Conservation (phyloP, 345 rosid species). For the Syzygium jambos region DNA sequence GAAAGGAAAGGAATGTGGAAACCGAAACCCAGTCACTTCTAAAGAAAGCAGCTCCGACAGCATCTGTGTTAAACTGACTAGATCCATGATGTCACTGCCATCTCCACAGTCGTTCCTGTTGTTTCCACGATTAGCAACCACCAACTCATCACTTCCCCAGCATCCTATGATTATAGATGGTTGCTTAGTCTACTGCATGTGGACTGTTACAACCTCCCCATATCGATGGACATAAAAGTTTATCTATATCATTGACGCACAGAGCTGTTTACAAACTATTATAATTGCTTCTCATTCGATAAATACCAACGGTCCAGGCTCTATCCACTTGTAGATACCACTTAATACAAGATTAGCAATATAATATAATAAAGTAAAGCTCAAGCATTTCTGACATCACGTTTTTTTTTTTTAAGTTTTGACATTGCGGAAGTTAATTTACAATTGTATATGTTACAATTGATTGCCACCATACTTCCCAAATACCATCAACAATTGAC, state of each 20-base stretch:
- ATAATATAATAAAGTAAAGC: neutral
- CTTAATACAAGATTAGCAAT: neutral
- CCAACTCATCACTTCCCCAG: neutral
- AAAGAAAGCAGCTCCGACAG: neutral
- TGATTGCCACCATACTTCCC: neutral
- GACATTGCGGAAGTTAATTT: neutral
- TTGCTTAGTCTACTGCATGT: neutral
- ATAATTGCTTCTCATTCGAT: neutral
- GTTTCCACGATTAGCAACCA: neutral
- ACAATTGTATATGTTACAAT: neutral
- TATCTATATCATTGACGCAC: neutral
- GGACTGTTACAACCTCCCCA: neutral
- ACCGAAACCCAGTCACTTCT: neutral
- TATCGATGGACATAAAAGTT: neutral
- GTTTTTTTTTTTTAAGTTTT: neutral
- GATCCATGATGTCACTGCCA: neutral
- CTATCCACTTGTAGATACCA: neutral
- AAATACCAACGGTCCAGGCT: neutral
- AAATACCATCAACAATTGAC: neutral
- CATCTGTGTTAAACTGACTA: neutral
- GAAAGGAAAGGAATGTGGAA: neutral
- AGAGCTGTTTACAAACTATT: neutral
- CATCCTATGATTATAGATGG: neutral
- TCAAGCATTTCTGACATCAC: neutral
- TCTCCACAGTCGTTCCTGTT: neutral